Percentiles rank a stretch among this genome's conserved stretches.
These are phyloP conservation scores for Hibiscus mutabilis DNA, from an alignment of 345 rosid species.

Conservation along the genomic window DNA sequence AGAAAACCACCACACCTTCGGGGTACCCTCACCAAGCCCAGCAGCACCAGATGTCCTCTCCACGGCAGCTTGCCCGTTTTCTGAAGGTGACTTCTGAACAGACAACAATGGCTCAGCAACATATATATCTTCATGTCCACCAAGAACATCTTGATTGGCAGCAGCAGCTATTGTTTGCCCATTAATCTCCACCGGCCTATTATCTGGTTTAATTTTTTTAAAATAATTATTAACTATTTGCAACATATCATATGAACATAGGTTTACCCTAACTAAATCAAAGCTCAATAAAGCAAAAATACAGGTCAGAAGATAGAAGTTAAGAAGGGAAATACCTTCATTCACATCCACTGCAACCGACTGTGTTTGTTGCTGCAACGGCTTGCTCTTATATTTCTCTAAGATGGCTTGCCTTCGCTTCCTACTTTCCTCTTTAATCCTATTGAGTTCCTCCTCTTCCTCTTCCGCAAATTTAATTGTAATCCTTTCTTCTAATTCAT, in stretches of 20 bases:
- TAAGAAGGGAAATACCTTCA: constrained; percentile 33
- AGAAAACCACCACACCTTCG: constrained; percentile 57
- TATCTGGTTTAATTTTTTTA: constrained; percentile 18
- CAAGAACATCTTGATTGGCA: constrained; percentile 15
- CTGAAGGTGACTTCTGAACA: constrained; percentile 48
- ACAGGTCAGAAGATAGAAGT: neutral
- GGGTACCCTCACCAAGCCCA: constrained; percentile 93
- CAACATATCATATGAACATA: neutral
- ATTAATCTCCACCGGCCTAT: constrained; percentile 20
- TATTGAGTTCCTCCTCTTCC: constrained; percentile 84
- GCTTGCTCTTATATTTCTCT: constrained; percentile 60
- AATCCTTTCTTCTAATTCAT: constrained; percentile 60
- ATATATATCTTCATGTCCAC: constrained; percentile 26
- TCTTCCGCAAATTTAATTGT: constrained; percentile 54
- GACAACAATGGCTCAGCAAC: constrained; percentile 40
- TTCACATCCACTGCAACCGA: constrained; percentile 22
- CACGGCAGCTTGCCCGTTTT: constrained; percentile 36
- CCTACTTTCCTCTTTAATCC: constrained; percentile 89
- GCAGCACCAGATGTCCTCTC: constrained; percentile 41
- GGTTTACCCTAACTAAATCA: neutral
- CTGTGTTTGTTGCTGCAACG: constrained; percentile 37
- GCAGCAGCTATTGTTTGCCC: constrained; percentile 20
- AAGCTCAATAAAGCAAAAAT: neutral
- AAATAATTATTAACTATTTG: neutral
- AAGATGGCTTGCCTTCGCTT: constrained; percentile 73